Base-by-base conservation (phyloP, 2,329 filamentous ascomycete species). In the Fusarium euwallaceae region DNA sequence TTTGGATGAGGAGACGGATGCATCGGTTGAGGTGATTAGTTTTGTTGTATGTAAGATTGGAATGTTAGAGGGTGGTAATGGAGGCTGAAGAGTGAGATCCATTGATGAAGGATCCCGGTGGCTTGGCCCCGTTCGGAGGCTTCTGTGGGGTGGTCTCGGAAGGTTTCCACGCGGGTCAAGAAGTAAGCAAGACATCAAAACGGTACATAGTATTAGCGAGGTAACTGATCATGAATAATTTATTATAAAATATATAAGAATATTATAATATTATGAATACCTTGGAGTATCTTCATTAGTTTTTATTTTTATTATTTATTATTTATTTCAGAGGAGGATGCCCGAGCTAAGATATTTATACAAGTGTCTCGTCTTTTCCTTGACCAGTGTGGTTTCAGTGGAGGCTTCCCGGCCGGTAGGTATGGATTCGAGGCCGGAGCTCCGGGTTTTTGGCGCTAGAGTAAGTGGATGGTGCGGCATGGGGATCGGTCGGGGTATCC, bases 1-100 rank as follows among this genome's bases (percentile, higher is more conserved):
- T 78, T 81, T 4, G 81, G 81, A 55, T 82, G 81, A 3, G 78
- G 77, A 39, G 69, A 56, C 5, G 63, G 51, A 24, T 61, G 74
- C 76, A 79, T 76, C 2, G 24, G 22, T 51, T 22, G 14, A 36
- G 45, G 27, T n/a, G 36, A 51, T 20, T n/a, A 32, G 48, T 6
- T 12, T 29, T n/a, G 27, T 24, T 22, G 41, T 64, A 27, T n/a
- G 27, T 41, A 61, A 53, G 48, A 53, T 27, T 48, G 20, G 60
- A 37, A 27, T 16, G 37, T 6, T 43, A 34, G 27, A 43, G n/a
- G 1, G 53, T 43, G 34, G 41, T 59, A 34, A 56, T 20, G 22
- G 37, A 22, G 39, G 32, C 14, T 45, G 32, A 20, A 32, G 39
- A 51, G 43, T 27, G 11, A 51, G 37, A 41, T 55, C 37, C 39